Base-by-base conservation (phyloP, 768 basidiomycete species). In the Tephrocybe rancida region DNA sequence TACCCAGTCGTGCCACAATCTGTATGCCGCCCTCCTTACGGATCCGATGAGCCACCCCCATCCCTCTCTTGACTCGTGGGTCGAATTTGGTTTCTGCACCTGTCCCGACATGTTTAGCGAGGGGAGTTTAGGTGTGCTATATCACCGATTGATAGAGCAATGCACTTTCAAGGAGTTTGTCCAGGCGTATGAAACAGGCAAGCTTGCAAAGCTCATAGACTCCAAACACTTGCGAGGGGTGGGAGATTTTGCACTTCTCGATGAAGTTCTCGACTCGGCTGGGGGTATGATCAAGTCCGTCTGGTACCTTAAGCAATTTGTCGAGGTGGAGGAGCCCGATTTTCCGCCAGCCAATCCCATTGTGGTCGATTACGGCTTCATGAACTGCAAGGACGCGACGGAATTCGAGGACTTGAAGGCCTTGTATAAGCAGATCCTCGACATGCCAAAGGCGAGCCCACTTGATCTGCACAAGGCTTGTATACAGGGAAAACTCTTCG, bases 161-260 rank as follows among this genome's bases (percentile, higher is more conserved):
- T 73, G 68, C 62, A 64, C 70, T 3, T 76, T 73, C 54, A 60
- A 71, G n/a, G 68, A 73, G 44, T 71, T 76, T 48, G 62, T 46
- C 48, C 44, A 25, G 1, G 72, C 72, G 2, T 73, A 64, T 46
- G 34, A 54, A 3, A 51, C 64, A 0, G 61, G 60, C 0, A 44
- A 35, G 1, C 60, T 76, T 34, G n/a, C 61, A 4, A 37, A 61
- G 25, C 66, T 73, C 7, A 58, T 73, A 32, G 59, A 64, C n/a
- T 27, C 41, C 16, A 60, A 67, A 19, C 64, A 60, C 54, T 26
- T 50, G n/a, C 7, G 8, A 26, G 44, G n/a, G 38, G 7, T 13
- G 5, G 19, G 32, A 32, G 14, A 16, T 3, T 30, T 55, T 53
- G 30, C 59, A 57, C 3, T 49, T 49, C 51, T 73, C 32, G 57